A percentile compares a stretch with the other conserved stretches of the same genome.
Conservation (phyloP, 73 alveolate species). For the Paraurostyla sp. region DNA sequence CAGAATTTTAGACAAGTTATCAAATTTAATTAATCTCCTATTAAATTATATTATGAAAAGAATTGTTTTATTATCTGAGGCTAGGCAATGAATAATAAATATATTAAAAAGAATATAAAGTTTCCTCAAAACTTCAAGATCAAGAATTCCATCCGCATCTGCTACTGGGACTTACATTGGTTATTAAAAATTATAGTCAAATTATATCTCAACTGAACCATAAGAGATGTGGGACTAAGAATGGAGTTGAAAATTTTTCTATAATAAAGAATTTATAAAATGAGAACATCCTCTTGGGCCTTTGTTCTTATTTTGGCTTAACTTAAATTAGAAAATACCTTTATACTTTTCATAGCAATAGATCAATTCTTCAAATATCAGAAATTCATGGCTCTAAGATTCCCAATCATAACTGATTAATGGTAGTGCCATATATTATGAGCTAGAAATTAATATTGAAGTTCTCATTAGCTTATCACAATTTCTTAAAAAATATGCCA, state of each 20-base stretch:
- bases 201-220: background rate
- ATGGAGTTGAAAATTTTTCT: background rate
- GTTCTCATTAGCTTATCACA: too few relatives aligned
- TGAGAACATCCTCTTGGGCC: background rate
- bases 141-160: background rate
- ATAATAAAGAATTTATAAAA: background rate
- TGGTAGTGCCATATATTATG: too few relatives aligned
- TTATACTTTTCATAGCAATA: too few relatives aligned
- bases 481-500: too few relatives aligned
- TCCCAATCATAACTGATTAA: too few relatives aligned
- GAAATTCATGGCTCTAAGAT: too few relatives aligned
- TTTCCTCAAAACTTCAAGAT: background rate
- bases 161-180: background rate
- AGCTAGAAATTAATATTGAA: too few relatives aligned
- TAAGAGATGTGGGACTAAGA: background rate
- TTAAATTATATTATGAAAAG: background rate
- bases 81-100: background rate
- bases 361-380: too few relatives aligned
- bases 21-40: background rate
- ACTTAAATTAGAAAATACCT: background rate
- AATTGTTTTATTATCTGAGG: too few relatives aligned
- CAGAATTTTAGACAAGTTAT: too few relatives aligned
- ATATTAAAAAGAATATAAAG: background rate
- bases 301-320: background rate
- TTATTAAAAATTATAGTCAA: background rate